Conservation (phyloP, 371 early-diverging fungal species). For the Rhizopus stolonifer region DNA sequence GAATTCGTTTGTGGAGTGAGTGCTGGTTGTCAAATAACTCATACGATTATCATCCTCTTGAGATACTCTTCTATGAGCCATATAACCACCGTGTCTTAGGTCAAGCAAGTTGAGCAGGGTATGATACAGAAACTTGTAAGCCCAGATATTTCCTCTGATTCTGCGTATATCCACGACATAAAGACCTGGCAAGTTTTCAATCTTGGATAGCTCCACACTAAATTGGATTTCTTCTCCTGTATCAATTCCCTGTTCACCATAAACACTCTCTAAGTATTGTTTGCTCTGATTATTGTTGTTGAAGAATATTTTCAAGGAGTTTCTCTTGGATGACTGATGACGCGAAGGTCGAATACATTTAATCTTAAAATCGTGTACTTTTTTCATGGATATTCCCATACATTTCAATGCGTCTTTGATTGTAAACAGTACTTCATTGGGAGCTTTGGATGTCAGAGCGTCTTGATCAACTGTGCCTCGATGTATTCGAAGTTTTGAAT, state of each 20-base stretch:
- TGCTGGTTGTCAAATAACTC: constrained; percentile 24
- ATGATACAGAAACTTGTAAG: constrained; percentile 88
- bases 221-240: constrained; percentile 81
- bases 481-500: constrained; percentile 67
- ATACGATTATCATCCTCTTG: constrained; percentile 14
- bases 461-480: constrained; percentile 78
- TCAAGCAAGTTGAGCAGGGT: constrained; percentile 59
- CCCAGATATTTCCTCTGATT: constrained; percentile 88
- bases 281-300: not conserved
- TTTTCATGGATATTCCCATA: constrained; percentile 42
- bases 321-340: constrained; percentile 4
- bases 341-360: constrained; percentile 59
- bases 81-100: constrained; percentile 49
- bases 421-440: constrained; percentile 67
- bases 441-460: constrained; percentile 70
- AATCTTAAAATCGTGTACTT: constrained; percentile 56
- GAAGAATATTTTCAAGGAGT: constrained; percentile 15
- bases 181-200: constrained; percentile 83
- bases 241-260: constrained; percentile 89
- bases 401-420: constrained; percentile 49
- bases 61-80: constrained; percentile 14
- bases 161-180: constrained; percentile 90
- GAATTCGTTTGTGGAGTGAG: not conserved
- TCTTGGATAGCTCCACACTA: constrained; percentile 82
- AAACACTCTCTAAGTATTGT: constrained; percentile 57